Base-by-base conservation (phyloP, 805 yeast genomes). In the Diddensiella caesifluorescens region DNA sequence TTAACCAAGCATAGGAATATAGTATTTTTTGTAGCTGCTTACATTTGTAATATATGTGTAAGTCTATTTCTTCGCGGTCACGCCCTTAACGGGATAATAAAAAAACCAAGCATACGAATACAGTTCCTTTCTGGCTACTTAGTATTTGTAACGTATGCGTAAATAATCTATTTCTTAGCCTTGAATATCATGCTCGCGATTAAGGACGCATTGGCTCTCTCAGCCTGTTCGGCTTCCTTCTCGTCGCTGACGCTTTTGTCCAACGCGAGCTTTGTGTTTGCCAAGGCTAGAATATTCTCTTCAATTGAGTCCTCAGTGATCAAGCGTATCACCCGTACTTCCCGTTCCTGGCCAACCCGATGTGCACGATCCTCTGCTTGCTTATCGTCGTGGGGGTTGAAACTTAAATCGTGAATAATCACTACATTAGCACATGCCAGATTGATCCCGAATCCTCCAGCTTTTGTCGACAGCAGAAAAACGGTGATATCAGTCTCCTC, bases 321-420 rank as follows among this genome's bases (percentile, higher is more conserved):
- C 47, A 92, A 64, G 43, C 94, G 77, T 30, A 76, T 73, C 13
- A 94, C 95, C 40, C 70, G 67, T 16, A 92, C 99, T 37, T 83
- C 86, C 41, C 81, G 77, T 4, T 80, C 77, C 65, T 90, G 97
- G 1, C 98, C 98, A 20, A 92, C 96, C 63, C 99, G 75, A 62
- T 92, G 99, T 0, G 97, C 95, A 59, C 99, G 77, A 62, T 92
- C 99, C 60, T 94, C 97, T 1, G 99, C 99, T 66, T 92, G 99
- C 58, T 83, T 83, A 59, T 92, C 99, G 61, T 92, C 98, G 62
- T 92, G 98, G 0, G 99, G 99, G 58, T 92, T 92, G 68, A 92
- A 92, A 38, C 94, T 81, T 60, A 88, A 90, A 60, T 92, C 99
- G 58, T 80, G 89, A 23, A 92, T 84, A 40, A 92, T 72, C 2